Evolutionary conservation across 139 green algal species (phyloP), one percentile per base, ranked within the genome.

Genomic region (Dunaliella sp.): DNA sequence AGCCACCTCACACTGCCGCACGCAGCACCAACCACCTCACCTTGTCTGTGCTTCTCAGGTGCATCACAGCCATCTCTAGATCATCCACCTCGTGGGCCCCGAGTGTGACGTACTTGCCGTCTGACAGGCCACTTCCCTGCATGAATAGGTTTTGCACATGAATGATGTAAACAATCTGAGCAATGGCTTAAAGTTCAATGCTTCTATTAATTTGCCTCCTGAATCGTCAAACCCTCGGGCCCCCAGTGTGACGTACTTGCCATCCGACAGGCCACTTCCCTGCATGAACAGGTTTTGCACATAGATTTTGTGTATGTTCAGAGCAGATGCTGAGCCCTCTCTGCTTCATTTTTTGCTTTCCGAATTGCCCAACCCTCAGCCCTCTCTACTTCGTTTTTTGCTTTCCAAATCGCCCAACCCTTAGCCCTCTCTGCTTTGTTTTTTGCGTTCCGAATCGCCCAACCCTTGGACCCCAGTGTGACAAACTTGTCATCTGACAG

Each of bases 61-160:
- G 83, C 7, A 88, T 38, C n/a, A 95, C 87, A 16, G 36, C 86
- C 22, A 75, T 75, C 77, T 89, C 94, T 85, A 99, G 80, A 88
- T 98, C 96, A 36, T 97, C 93, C 38, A 95, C 92, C 86, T 99
- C 96, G 28, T 93, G 85, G 0, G 92, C 92, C 0, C 97, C 97
- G 38, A 99, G 91, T 0, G 94, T 98, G 30, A 99, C 96, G 76
- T 93, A 98, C 3, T 98, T 89, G 1, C 97, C 97, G 36, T 97
- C 95, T 1, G 93, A 97, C 59, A 95, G 88, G 0, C 97, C 97
- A 79, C 93, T 98, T 30, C 97, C 97, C 93, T 97, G 90, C n/a
- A n/a, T n/a, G n/a, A n/a, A n/a, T n/a, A n/a, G n/a, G n/a, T n/a
- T n/a, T n/a, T n/a, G n/a, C n/a, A n/a, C n/a, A n/a, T n/a, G n/a